These are phyloP conservation scores for Parachaetomium inaequale DNA, from an alignment of 495 filamentous ascomycete species.

Conservation along the genomic window DNA sequence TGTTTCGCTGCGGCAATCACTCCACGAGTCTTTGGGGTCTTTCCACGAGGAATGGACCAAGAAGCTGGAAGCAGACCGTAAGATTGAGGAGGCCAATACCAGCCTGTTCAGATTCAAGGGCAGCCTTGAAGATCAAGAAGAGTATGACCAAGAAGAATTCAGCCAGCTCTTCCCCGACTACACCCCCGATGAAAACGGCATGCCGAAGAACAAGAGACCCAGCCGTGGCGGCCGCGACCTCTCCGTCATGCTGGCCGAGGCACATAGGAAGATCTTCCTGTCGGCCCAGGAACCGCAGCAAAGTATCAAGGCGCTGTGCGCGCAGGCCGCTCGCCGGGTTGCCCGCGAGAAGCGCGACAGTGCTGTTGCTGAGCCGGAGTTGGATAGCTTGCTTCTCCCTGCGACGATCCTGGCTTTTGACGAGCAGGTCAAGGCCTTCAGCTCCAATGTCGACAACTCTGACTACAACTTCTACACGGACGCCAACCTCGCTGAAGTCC, in stretches of 20 bases:
- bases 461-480: conserved; percentile 89
- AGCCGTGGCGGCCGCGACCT: conserved; percentile 39
- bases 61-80: conserved; percentile 67
- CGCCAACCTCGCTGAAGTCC: conserved; percentile 67
- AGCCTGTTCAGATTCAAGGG: conserved; percentile 81
- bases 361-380: conserved; percentile 32
- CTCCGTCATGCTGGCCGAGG: conserved; percentile 42
- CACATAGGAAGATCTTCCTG: conserved; percentile 51
- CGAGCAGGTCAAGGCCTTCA: conserved; percentile 53
- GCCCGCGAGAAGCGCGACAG: conserved; percentile 26
- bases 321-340: conserved; percentile 35
- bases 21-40: conserved; percentile 56
- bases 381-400: conserved; percentile 55
- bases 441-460: conserved; percentile 30
- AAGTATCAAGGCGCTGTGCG: conserved; percentile 39
- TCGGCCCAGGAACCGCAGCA: conserved; percentile 31
- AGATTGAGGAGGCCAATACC: conserved; percentile 62
- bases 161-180: conserved; percentile 77
- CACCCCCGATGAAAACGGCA: conserved; percentile 39
- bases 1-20: conserved; percentile 27
- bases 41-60: conserved; percentile 77
- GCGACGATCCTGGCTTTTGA: conserved; percentile 63
- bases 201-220: conserved; percentile 20
- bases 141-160: conserved; percentile 73
- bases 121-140: conserved; percentile 66